phyloP scores from a whole-genome alignment of 345 rosid species.

The Erodium maritimum region DNA sequence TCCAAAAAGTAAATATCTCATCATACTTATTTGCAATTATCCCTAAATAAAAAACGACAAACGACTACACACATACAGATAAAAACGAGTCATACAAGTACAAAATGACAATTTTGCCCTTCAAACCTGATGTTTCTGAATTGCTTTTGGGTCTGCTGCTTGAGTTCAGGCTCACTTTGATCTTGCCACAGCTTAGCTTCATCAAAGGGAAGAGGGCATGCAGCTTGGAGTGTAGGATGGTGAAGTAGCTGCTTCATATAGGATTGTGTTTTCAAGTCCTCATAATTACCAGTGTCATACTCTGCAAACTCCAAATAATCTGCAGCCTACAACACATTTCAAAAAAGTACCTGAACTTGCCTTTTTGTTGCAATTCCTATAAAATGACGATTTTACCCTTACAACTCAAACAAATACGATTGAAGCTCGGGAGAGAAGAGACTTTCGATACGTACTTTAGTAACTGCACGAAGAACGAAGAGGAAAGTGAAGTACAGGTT shows the following conservation, averaged over 20 bases:
- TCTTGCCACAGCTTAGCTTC: constrained; percentile 98
- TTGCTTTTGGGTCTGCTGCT: constrained; percentile 66
- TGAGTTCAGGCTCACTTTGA: constrained; percentile 89
- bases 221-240: constrained; percentile 66
- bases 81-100: too few species aligned
- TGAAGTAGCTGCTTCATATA: constrained; percentile 62
- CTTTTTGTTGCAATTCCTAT: too few species aligned
- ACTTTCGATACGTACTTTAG: constrained; percentile 40
- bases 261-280: constrained; percentile 77
- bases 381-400: too few species aligned
- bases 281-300: constrained; percentile 69
- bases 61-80: too few species aligned
- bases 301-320: constrained; percentile 78
- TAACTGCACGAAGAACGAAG: constrained; percentile 85
- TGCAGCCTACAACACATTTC: constrained; percentile 43
- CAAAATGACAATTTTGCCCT: too few species aligned
- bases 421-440: neutral
- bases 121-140: constrained; percentile 84
- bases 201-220: constrained; percentile 91
- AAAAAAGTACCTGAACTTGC: too few species aligned
- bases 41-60: too few species aligned
- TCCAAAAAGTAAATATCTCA: too few species aligned
- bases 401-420: neutral
- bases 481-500: constrained; percentile 86
- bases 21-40: too few species aligned